phyloP scores from a whole-genome alignment of 2,329 filamentous ascomycete genomes.

The Fusarium pseudoanthophilum region DNA sequence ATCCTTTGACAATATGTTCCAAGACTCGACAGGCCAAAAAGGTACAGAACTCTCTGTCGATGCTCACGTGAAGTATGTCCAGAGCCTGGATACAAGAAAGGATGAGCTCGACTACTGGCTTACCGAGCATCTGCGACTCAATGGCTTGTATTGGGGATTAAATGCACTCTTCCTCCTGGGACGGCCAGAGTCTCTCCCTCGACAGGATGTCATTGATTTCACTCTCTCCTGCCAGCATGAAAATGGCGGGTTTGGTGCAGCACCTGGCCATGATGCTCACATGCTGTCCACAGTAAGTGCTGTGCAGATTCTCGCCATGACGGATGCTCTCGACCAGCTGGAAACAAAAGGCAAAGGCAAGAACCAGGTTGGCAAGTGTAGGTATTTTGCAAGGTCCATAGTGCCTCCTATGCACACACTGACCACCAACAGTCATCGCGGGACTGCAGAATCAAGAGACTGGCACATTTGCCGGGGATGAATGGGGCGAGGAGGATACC shows the following conservation, averaged over 20 bases:
- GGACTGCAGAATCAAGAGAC: conserved; percentile 81
- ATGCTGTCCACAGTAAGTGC: conserved; percentile 96
- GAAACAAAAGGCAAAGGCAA: conserved; percentile 74
- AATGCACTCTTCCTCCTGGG: conserved; percentile 87
- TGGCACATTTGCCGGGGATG: conserved; percentile 91
- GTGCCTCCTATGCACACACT: conserved; percentile 31
- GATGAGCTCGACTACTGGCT: conserved; percentile 98
- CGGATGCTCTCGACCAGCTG: conserved; percentile 86
- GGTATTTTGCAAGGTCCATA: conserved; percentile 50
- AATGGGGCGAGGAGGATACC: conserved; percentile 97
- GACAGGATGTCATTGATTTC: conserved; percentile 85
- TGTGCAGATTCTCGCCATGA: conserved; percentile 88
- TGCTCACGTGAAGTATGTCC: conserved; percentile 89
- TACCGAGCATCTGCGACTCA: conserved; percentile 94
- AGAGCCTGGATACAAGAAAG: conserved; percentile 88
- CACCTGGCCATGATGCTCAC: conserved; percentile 93
- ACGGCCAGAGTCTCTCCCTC: conserved; percentile 82
- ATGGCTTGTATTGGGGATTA: conserved; percentile 96
- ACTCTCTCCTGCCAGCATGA: conserved; percentile 94
- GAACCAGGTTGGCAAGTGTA: conserved; percentile 81
- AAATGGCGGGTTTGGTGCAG: conserved; percentile 91
- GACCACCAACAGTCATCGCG: conserved; percentile 72
- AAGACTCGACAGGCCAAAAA: conserved; percentile 45
- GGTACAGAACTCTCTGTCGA: conserved; percentile 61
- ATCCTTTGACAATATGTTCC: conserved; percentile 46